Conservation (phyloP, 148 eudicot species). For the Pharnaceum exiguum region DNA sequence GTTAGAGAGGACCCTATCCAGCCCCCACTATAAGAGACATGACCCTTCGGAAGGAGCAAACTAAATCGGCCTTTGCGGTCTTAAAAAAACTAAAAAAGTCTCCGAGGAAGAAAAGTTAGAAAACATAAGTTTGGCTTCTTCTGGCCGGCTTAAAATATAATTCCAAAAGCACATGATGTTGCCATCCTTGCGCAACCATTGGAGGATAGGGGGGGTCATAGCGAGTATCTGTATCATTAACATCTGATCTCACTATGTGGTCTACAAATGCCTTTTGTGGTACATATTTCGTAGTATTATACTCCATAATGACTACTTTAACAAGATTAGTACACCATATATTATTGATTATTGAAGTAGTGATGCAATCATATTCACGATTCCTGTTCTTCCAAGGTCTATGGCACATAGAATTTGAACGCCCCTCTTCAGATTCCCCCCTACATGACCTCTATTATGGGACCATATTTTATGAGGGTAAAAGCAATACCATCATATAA, state of each 20-base stretch:
- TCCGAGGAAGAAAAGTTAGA: background rate
- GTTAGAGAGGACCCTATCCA: no score
- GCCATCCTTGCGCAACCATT: no score
- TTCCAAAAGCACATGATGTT: conserved; percentile 1
- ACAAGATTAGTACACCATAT: background rate
- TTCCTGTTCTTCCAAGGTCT: conserved; percentile 15
- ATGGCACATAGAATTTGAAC: conserved; percentile 7
- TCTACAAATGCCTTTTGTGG: background rate
- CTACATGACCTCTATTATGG: no score
- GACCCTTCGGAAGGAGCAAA: conserved; percentile 16
- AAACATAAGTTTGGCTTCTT: background rate
- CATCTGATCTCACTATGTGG: conserved; percentile 1
- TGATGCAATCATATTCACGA: conserved; percentile 6
- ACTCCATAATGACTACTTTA: no score
- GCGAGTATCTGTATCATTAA: no score
- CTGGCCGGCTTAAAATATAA: no score
- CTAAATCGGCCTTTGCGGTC: conserved; percentile 11
- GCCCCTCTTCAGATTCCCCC: background rate
- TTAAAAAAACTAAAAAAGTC: background rate
- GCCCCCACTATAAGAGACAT: no score
- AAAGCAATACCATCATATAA: no score
- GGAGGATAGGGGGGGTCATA: no score
- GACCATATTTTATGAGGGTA: no score
- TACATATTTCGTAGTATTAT: no score
- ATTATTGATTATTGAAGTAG: no score